Percentiles rank a stretch among this genome's conserved stretches.
Evolutionary conservation across 441 rosid species (phyloP).

Genomic region (Populus hybrid): DNA sequence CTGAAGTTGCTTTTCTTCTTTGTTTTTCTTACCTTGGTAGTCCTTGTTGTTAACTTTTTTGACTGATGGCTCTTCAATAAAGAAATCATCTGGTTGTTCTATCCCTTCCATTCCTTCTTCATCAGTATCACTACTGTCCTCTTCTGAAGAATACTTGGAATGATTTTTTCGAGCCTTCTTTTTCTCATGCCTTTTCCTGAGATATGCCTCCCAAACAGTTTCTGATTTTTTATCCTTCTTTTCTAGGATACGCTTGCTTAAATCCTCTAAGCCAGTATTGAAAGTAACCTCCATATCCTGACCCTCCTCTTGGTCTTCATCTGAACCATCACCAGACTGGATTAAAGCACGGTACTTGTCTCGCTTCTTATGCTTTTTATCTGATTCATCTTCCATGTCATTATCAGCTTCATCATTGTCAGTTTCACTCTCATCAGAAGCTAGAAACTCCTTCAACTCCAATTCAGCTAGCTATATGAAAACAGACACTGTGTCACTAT

Average conservation of each 20-base stretch:
- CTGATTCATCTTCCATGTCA: constrained; percentile 26
- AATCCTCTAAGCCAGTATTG: constrained; percentile 83
- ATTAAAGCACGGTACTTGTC: constrained; percentile 65
- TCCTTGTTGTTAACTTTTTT: constrained; percentile 28
- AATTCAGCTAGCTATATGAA: constrained; percentile 61
- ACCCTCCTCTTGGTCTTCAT: constrained; percentile 56
- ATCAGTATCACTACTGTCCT: constrained; percentile 47
- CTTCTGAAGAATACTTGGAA: constrained; percentile 51
- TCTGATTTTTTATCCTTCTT: constrained; percentile 71
- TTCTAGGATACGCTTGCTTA: constrained; percentile 68
- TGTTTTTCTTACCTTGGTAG: constrained; percentile 7
- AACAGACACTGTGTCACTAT: constrained; percentile 15
- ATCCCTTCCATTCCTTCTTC: constrained; percentile 31
- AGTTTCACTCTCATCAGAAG: constrained; percentile 79
- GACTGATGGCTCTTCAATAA: constrained; percentile 50
- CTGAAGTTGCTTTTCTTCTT: constrained; percentile 5
- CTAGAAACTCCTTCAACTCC: constrained; percentile 81
- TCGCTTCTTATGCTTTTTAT: constrained; percentile 42
- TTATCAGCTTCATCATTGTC: constrained; percentile 44
- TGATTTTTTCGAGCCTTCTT: constrained; percentile 60
- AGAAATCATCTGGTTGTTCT: constrained; percentile 64
- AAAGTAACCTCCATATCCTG: constrained; percentile 94
- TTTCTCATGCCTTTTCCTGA: constrained; percentile 63
- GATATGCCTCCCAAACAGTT: constrained; percentile 69
- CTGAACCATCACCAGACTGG: constrained; percentile 63